Base-by-base conservation (phyloP, 305 asterid genomes). In the Rubia tinctorum region DNA sequence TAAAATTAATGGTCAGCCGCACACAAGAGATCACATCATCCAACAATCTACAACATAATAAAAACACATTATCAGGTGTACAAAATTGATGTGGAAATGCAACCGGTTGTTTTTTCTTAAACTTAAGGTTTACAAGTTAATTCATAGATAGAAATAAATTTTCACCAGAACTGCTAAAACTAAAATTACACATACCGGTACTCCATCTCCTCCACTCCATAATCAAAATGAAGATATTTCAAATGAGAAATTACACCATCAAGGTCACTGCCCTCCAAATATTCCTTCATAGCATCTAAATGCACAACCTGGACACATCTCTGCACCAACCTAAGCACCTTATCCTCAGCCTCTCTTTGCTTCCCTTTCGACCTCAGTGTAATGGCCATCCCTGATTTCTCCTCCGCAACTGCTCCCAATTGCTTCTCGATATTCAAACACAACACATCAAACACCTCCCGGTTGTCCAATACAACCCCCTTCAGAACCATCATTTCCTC, bases 391-490 rank as follows among this genome's bases (percentile, higher is more conserved):
- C 87, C 90, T 0, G 88, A 76, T 23, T 84, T 89, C 71, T 83
- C 96, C 30, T 75, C 81, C 82, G 75, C 88, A 66, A 77, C 55
- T 60, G 77, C 43, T 56, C 91, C 90, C 69, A 89, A 63, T 79
- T 94, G 99, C 72, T 84, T 87, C 78, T 80, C 86, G 23, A 94
- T 90, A 74, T 91, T 91, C 75, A 69, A 80, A 85, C 95, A 90
- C 89, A 94, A 68, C 74, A 74, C 92, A 80, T 91, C 89, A 81
- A 90, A 91, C 18, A 87, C 34, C 61, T 88, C 97, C 55, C 87
- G 78, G 75, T 75, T 81, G 77, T 89, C 93, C 84, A 90, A 79
- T 71, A 89, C 75, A 68, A 81, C 81, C 72, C 85, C 82, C 82
- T 87, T 82, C 89, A 89, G 59, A 68, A 79, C 76, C 91, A 82